These are phyloP conservation scores for Epichloe uncinata DNA, from an alignment of 2,329 filamentous ascomycete genomes.

Conservation along the genomic window DNA sequence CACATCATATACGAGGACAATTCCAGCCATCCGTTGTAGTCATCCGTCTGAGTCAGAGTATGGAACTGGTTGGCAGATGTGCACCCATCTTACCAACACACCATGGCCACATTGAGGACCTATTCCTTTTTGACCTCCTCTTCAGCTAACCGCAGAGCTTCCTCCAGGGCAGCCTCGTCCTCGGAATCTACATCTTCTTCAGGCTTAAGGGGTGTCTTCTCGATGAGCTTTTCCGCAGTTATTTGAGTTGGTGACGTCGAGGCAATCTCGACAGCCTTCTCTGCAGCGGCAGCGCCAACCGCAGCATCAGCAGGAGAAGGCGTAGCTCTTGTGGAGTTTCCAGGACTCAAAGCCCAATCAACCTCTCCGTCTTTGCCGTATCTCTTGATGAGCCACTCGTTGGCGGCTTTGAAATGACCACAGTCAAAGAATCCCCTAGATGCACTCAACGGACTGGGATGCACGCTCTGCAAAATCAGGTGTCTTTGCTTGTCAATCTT, in stretches of 20 bases:
- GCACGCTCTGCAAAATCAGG: slow-evolving; percentile 72
- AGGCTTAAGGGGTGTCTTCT: background rate
- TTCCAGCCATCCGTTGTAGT: no score
- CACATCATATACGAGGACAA: no score
- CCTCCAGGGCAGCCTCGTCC: slow-evolving; percentile 24
- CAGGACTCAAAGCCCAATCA: slow-evolving; percentile 58
- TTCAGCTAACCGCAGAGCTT: slow-evolving; percentile 21
- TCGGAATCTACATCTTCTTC: slow-evolving; percentile 21
- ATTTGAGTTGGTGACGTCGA: slow-evolving; percentile 10
- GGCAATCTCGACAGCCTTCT: slow-evolving; percentile 10
- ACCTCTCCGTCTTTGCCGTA: slow-evolving; percentile 75
- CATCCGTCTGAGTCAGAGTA: no score
- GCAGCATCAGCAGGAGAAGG: background rate
- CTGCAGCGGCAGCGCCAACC: slow-evolving; percentile 10
- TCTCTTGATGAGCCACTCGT: slow-evolving; percentile 66
- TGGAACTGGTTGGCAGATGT: no score
- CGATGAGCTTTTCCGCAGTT: background rate
- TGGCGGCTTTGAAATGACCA: slow-evolving; percentile 67
- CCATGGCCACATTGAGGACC: background rate
- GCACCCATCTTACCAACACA: no score
- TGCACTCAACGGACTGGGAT: slow-evolving; percentile 89
- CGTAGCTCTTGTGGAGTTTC: slow-evolving; percentile 19
- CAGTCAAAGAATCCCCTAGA: slow-evolving; percentile 70
- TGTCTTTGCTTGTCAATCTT: slow-evolving; percentile 60
- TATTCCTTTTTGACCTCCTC: slow-evolving; percentile 13